Conservation (phyloP, 2,329 filamentous ascomycete genomes). For the Blumeria hordei region DNA sequence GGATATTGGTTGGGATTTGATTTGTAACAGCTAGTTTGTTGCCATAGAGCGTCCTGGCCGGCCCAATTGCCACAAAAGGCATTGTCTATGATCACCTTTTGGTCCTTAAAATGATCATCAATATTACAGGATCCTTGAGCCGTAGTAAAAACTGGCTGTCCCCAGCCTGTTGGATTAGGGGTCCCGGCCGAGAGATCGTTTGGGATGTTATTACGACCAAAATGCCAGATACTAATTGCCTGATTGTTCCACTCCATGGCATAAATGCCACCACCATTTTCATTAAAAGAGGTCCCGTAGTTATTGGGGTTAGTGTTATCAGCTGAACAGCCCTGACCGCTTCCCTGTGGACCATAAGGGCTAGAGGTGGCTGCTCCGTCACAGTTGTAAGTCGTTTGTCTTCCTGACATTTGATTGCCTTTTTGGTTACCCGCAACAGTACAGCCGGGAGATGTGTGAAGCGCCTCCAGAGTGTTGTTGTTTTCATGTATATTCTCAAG, state of each 20-base stretch:
- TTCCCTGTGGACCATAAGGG: neutral
- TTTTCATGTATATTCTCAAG: constrained; percentile 22
- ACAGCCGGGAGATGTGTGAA: constrained; percentile 23
- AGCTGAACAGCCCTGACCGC: constrained; percentile 12
- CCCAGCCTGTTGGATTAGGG: constrained; percentile 38
- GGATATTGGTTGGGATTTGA: constrained; percentile 22
- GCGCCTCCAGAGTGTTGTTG: constrained; percentile 15
- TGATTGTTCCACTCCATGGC: constrained; percentile 43
- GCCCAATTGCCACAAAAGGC: constrained; percentile 52
- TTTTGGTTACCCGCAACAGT: constrained; percentile 13
- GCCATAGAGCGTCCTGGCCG: constrained; percentile 27
- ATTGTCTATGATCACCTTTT: constrained; percentile 49
- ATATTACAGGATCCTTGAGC: constrained; percentile 40
- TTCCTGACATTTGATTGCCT: constrained; percentile 18
- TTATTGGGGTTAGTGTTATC: constrained; percentile 18
- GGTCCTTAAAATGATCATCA: constrained; percentile 36
- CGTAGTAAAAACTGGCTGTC: constrained; percentile 36
- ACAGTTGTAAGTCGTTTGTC: constrained; percentile 16
- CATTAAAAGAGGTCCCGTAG: constrained; percentile 43
- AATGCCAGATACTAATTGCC: constrained; percentile 53
- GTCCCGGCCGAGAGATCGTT: constrained; percentile 31
- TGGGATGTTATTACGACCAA: constrained; percentile 37
- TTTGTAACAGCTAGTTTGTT: constrained; percentile 18
- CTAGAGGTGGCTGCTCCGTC: constrained; percentile 21
- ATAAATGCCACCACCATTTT: constrained; percentile 37